Conservation (phyloP, 2,329 filamentous ascomycete species). For the Claviceps sp. region DNA sequence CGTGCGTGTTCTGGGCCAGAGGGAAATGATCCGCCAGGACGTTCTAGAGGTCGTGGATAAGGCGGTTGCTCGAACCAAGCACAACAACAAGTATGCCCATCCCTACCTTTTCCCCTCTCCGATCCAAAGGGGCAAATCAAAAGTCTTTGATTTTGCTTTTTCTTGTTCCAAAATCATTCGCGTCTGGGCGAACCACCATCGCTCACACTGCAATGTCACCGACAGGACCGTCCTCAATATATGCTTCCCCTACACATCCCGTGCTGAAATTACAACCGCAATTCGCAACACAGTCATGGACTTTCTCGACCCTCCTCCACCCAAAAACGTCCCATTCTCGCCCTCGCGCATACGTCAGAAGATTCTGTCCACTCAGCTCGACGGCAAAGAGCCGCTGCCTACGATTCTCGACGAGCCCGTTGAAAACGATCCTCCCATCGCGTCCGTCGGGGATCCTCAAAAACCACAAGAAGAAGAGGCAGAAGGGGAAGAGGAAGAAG, state of each 20-base stretch:
- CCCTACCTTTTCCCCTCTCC: too few relatives aligned
- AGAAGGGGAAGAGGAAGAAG: constrained; percentile 16
- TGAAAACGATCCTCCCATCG: neutral
- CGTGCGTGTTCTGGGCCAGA: constrained; percentile 73
- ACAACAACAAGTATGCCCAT: constrained; percentile 60
- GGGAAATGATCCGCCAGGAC: constrained; percentile 71
- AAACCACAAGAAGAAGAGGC: neutral
- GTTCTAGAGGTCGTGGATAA: constrained; percentile 79
- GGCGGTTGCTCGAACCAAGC: constrained; percentile 72
- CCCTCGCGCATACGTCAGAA: constrained; percentile 78
- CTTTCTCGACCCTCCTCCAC: constrained; percentile 59
- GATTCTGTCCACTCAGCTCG: constrained; percentile 56
- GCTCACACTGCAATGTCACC: constrained; percentile 3
- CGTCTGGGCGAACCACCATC: neutral
- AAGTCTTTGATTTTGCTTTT: neutral
- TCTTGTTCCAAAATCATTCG: neutral
- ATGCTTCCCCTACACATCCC: constrained; percentile 93
- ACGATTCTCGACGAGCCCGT: constrained; percentile 30
- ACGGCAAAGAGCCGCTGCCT: constrained; percentile 31
- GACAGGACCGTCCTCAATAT: constrained; percentile 60
- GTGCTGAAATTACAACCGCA: constrained; percentile 86
- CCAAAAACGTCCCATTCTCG: constrained; percentile 62
- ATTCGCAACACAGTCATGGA: constrained; percentile 80
- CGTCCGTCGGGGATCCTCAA: constrained; percentile 20
- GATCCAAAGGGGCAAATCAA: too few relatives aligned